Conservation (phyloP, 495 filamentous ascomycete species). For the Aspergillus sparsus region DNA sequence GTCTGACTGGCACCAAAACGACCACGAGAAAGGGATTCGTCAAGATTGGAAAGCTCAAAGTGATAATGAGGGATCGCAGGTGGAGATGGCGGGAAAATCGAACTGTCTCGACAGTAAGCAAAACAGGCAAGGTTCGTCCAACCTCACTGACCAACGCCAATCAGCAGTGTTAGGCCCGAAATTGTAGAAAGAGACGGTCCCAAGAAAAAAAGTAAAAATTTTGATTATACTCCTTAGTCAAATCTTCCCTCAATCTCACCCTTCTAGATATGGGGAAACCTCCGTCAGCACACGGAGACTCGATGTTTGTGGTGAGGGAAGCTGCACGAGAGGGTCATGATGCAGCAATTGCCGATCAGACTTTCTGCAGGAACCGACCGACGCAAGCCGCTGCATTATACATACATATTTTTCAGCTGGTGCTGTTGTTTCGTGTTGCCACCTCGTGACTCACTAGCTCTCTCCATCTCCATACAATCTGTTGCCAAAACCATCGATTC, state of each 20-base stretch:
- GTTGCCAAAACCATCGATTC: no score
- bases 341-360: conserved; percentile 13
- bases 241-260: not conserved
- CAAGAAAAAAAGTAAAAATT: no score
- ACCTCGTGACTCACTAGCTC: conserved; percentile 15
- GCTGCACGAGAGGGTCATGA: conserved; percentile 15
- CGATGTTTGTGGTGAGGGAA: conserved; percentile 9
- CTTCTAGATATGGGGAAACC: conserved; percentile 1
- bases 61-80: conserved; percentile 15
- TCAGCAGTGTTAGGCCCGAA: conserved; percentile 7
- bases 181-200: conserved; percentile 1
- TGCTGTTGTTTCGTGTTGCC: conserved; percentile 3
- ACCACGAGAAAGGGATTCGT: conserved; percentile 19
- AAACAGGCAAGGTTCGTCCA: not conserved
- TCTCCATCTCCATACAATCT: not conserved
- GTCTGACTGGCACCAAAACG: conserved; percentile 10
- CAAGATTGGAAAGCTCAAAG: conserved; percentile 11
- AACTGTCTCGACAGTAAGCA: conserved; percentile 10
- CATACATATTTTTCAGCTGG: conserved; percentile 2
- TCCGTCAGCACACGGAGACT: not conserved
- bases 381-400: conserved; percentile 8
- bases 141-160: conserved; percentile 16
- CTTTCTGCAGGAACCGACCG: conserved; percentile 24
- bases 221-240: no score
- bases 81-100: conserved; percentile 25